Percentiles rank a stretch among this genome's conserved stretches.
phyloP scores from a whole-genome alignment of 2,329 filamentous ascomycete species.

The Hypoxylon sp. region DNA sequence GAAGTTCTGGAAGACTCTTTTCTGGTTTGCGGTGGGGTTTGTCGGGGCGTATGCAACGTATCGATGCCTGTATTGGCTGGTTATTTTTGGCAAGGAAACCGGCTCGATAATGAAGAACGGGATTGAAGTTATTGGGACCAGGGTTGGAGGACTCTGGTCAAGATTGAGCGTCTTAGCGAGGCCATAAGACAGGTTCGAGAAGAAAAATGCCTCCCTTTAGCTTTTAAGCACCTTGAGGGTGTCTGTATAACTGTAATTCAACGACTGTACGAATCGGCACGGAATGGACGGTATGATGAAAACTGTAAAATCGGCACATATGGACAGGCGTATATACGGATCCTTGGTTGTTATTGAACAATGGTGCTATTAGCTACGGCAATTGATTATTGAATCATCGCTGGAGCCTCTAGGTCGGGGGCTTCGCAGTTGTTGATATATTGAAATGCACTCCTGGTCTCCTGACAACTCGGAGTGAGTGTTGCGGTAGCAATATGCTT shows the following conservation, averaged over 20 bases:
- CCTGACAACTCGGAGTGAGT: constrained; percentile 46
- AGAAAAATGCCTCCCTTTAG: not conserved
- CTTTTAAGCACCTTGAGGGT: not conserved
- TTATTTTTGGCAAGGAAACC: constrained; percentile 3
- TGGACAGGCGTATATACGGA: constrained; percentile 13
- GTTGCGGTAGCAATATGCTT: constrained; percentile 44
- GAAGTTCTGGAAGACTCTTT: constrained; percentile 25
- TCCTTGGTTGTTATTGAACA: constrained; percentile 5
- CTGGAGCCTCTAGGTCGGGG: constrained; percentile 42
- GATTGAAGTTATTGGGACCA: constrained; percentile 5
- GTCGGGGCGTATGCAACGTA: constrained; percentile 25
- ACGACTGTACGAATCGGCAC: constrained; percentile 23
- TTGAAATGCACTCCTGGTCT: constrained; percentile 41
- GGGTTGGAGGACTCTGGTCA: constrained; percentile 19
- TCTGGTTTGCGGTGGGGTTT: constrained; percentile 21
- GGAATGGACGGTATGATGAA: constrained; percentile 12
- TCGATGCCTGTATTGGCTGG: constrained; percentile 21
- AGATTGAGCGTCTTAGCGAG: not conserved
- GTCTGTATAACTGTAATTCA: constrained; percentile 11
- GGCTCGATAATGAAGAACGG: constrained; percentile 16
- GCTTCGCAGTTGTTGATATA: constrained; percentile 48
- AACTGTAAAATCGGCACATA: constrained; percentile 23
- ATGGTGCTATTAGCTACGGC: constrained; percentile 4
- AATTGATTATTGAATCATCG: constrained; percentile 31
- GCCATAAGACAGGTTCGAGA: not conserved